phyloP scores from a whole-genome alignment of 805 yeast species.

The Maudiozyma saulgeensis region DNA sequence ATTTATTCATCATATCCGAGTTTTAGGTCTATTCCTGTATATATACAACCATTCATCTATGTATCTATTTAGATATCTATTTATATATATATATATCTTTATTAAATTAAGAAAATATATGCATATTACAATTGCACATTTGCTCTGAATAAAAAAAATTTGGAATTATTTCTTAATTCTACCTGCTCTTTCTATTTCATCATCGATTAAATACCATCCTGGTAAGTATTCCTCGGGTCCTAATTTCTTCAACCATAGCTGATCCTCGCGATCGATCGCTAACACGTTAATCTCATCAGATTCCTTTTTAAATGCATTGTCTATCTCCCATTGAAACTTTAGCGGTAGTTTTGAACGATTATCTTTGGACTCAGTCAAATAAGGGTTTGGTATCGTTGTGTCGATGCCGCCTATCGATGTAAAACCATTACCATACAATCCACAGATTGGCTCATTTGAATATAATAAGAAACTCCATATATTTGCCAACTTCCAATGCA shows the following conservation, averaged over 20 bases:
- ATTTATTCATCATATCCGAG: background rate
- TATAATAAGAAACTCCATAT: constrained; percentile 74
- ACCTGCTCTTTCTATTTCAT: constrained; percentile 27
- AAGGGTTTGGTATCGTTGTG: constrained; percentile 67
- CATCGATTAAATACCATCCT: constrained; percentile 29
- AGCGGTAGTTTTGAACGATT: background rate
- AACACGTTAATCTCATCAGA: constrained; percentile 6
- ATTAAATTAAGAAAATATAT: background rate
- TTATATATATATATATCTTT: background rate
- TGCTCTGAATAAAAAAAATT: background rate
- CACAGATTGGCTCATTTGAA: constrained; percentile 57
- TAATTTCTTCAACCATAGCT: constrained; percentile 2
- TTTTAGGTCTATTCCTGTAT: background rate
- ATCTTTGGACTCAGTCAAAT: constrained; percentile 24
- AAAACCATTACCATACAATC: constrained; percentile 71
- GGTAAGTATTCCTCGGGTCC: constrained; percentile 12
- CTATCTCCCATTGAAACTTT: constrained; percentile 22
- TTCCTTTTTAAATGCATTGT: constrained; percentile 9
- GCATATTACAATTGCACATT: background rate
- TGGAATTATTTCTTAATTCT: constrained; percentile 11
- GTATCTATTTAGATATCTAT: background rate
- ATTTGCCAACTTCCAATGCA: constrained; percentile 78
- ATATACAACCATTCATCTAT: background rate
- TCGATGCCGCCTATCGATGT: constrained; percentile 80
- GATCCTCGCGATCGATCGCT: constrained; percentile 8